Evolutionary conservation across 371 early-diverging fungal species (phyloP).

Genomic region (Choanephora cucurbitarum): DNA sequence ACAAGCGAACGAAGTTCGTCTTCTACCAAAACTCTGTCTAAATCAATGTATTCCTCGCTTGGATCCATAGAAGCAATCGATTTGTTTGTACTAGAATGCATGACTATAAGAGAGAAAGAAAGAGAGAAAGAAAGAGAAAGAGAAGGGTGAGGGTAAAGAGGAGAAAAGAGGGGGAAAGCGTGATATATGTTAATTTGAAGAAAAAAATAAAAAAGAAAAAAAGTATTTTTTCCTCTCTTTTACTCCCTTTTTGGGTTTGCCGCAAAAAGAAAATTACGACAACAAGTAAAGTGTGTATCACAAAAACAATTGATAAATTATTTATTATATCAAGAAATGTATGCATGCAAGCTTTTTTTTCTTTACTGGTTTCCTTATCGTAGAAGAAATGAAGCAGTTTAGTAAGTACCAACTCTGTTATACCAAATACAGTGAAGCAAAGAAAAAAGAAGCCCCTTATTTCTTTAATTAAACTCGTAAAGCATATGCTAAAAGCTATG

Average conservation of each 20-base stretch:
- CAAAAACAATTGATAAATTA: not conserved
- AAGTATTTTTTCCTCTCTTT: not conserved
- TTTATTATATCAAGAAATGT: not conserved
- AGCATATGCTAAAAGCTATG: no score
- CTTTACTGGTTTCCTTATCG: no score
- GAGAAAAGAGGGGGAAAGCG: no score
- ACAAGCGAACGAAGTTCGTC: conserved; percentile 8
- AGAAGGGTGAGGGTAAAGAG: not conserved
- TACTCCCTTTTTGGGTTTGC: not conserved
- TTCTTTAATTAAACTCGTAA: no score
- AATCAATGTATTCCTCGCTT: conserved; percentile 16
- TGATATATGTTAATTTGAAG: not conserved
- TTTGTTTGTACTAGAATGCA: not conserved
- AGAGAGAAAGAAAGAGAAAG: not conserved
- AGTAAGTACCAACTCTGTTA: no score
- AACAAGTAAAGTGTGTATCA: not conserved
- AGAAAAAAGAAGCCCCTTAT: no score
- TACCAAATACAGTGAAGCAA: no score
- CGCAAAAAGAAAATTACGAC: not conserved
- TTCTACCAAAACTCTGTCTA: conserved; percentile 12
- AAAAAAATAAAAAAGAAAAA: not conserved
- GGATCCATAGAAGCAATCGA: conserved; percentile 3
- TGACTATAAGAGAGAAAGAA: not conserved
- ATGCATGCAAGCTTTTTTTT: not conserved
- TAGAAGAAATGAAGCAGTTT: no score